Conservation (phyloP, 139 green algal species). For the Haematococcus lacustris region DNA sequence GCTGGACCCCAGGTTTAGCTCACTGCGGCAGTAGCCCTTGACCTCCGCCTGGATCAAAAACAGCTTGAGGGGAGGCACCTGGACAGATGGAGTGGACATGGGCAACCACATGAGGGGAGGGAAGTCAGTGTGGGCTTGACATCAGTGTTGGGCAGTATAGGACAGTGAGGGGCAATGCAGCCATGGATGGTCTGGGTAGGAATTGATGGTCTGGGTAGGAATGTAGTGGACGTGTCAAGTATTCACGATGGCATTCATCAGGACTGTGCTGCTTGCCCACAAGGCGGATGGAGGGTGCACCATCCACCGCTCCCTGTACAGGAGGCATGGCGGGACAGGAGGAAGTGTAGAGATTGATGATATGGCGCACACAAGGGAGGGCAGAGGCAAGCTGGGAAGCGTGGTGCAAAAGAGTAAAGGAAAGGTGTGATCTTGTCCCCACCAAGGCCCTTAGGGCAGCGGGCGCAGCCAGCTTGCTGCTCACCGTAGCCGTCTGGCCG, state of each 20-base stretch:
- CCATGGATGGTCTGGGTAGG: not conserved
- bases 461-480: too few species aligned
- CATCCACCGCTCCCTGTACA: not conserved
- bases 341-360: not conserved
- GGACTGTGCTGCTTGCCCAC: not conserved
- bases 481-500: not conserved
- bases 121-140: too few species aligned
- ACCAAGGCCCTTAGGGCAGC: not conserved
- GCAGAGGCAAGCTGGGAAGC: too few species aligned
- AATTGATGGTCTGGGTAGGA: too few species aligned
- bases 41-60: not conserved
- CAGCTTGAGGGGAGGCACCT: not conserved
- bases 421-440: not conserved
- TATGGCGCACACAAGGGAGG: not conserved
- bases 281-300: not conserved
- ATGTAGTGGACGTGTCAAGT: too few species aligned
- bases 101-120: too few species aligned
- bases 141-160: too few species aligned
- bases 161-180: not conserved
- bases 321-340: not conserved
- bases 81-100: too few species aligned
- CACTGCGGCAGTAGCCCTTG: not conserved
- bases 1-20: not conserved
- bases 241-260: too few species aligned
- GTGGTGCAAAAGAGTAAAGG: too few species aligned